phyloP scores from a whole-genome alignment of 768 basidiomycete species.

The Cystoderma amianthinum region DNA sequence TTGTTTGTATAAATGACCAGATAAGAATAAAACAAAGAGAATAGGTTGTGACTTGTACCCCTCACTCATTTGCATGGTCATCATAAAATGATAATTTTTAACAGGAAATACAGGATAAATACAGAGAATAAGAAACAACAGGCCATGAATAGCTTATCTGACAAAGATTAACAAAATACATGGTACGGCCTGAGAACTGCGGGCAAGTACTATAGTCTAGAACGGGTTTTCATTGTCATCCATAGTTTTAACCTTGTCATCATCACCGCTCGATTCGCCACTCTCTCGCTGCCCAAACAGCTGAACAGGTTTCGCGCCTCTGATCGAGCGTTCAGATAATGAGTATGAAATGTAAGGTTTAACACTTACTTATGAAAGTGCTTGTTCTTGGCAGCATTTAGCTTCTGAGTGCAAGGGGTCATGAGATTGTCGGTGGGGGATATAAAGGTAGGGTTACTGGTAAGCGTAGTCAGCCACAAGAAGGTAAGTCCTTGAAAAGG shows the following conservation, averaged over 20 bases:
- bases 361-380: slow-evolving; percentile 81
- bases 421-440: slow-evolving; percentile 95
- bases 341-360: slow-evolving; percentile 1
- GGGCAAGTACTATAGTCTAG: no score
- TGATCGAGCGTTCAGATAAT: slow-evolving; percentile 20
- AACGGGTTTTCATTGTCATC: slow-evolving; percentile 72
- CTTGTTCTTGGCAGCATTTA: slow-evolving; percentile 87
- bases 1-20: no score
- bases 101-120: no score
- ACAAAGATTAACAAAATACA: no score
- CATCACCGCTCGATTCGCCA: slow-evolving; percentile 31
- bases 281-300: slow-evolving; percentile 47
- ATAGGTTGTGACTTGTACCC: no score
- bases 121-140: no score
- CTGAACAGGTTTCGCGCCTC: slow-evolving; percentile 55
- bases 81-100: no score
- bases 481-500: neutral
- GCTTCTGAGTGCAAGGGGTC: slow-evolving; percentile 90
- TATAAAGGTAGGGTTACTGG: slow-evolving; percentile 79
- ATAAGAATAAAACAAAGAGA: no score
- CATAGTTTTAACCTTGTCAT: slow-evolving; percentile 21
- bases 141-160: no score
- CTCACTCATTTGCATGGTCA: no score
- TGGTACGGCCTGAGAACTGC: no score
- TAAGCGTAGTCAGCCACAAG: slow-evolving; percentile 6